These are phyloP conservation scores for Plasmodium billcollinsi DNA, from an alignment of 169 alveolate species.

Conservation along the genomic window DNA sequence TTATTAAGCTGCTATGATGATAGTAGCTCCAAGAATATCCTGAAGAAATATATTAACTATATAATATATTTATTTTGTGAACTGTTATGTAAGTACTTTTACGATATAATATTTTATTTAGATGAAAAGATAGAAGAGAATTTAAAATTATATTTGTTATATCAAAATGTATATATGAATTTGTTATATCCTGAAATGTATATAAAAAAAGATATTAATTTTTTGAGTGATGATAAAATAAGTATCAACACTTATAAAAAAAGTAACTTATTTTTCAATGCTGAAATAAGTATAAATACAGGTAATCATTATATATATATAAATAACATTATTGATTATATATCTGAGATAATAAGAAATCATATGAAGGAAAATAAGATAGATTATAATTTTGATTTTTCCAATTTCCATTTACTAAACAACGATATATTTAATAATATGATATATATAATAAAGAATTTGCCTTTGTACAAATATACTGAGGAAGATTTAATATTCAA, in stretches of 20 bases:
- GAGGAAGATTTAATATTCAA: slow-evolving; percentile 62
- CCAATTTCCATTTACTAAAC: slow-evolving; percentile 18
- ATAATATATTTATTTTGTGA: slow-evolving; percentile 61
- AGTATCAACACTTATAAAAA: slow-evolving; percentile 42
- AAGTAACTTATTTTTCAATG: slow-evolving; percentile 20
- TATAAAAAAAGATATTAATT: slow-evolving; percentile 43
- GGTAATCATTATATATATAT: slow-evolving; percentile 26
- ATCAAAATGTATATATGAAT: slow-evolving; percentile 67
- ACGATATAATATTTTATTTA: slow-evolving; percentile 59
- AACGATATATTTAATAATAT: slow-evolving; percentile 47
- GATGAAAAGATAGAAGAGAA: slow-evolving; percentile 51
- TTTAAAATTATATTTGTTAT: slow-evolving; percentile 18
- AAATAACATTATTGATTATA: slow-evolving; percentile 17
- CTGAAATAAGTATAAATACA: slow-evolving; percentile 60
- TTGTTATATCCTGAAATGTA: slow-evolving; percentile 60
- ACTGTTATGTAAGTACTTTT: slow-evolving; percentile 50
- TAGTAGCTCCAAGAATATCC: slow-evolving; percentile 36
- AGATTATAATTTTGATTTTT: slow-evolving; percentile 15
- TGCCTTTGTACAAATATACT: slow-evolving; percentile 61
- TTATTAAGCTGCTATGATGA: slow-evolving; percentile 44
- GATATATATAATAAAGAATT: slow-evolving; percentile 51
- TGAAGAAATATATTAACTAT: slow-evolving; percentile 62
- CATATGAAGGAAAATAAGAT: slow-evolving; percentile 60
- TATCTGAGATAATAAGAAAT: slow-evolving; percentile 40
- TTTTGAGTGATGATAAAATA: slow-evolving; percentile 13